Base-by-base conservation (phyloP, 169 alveolate species). In the Besnoitia besnoiti region DNA sequence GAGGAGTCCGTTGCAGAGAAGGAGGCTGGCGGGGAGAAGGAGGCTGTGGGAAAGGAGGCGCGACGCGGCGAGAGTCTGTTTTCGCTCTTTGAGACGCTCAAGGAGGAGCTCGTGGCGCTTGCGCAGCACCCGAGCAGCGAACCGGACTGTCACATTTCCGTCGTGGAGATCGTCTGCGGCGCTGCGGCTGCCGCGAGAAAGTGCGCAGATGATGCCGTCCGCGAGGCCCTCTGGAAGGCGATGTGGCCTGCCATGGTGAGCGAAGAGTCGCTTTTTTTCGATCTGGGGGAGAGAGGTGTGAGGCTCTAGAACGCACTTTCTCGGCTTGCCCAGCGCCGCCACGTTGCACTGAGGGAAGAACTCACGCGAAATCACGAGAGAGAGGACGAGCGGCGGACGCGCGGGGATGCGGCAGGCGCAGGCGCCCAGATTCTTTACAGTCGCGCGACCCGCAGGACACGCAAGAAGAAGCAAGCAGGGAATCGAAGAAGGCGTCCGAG, bases 221-320 rank as follows among this genome's bases (percentile, higher is more conserved):
- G 89, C 40, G 27, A 27, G 42, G 67, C 4, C 7, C 89, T 80
- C 46, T 80, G 89, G 89, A 47, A 80, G 19, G n/a, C 35, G 27
- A 40, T 80, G n/a, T 80, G 89, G 44, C 89, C 89, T 30, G 61
- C 51, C 47, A 80, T 80, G 89, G 89, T 47, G 30, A 30, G 44
- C 14, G 42, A 7, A 27, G n/a, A 62, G 7, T 8, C 42, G 42
- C 7, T 62, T 21, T 27, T n/a, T n/a, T n/a, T n/a, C n/a, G n/a
- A n/a, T n/a, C n/a, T n/a, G n/a, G n/a, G n/a, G n/a, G n/a, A n/a
- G n/a, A n/a, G n/a, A n/a, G n/a, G n/a, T n/a, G n/a, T n/a, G n/a
- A n/a, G n/a, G n/a, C n/a, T n/a, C n/a, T n/a, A n/a, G n/a, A n/a
- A n/a, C n/a, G n/a, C n/a, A n/a, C n/a, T n/a, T n/a, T n/a, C n/a